Base-by-base conservation (phyloP, 2,329 filamentous ascomycete species). In the Aplosporella prunicola region DNA sequence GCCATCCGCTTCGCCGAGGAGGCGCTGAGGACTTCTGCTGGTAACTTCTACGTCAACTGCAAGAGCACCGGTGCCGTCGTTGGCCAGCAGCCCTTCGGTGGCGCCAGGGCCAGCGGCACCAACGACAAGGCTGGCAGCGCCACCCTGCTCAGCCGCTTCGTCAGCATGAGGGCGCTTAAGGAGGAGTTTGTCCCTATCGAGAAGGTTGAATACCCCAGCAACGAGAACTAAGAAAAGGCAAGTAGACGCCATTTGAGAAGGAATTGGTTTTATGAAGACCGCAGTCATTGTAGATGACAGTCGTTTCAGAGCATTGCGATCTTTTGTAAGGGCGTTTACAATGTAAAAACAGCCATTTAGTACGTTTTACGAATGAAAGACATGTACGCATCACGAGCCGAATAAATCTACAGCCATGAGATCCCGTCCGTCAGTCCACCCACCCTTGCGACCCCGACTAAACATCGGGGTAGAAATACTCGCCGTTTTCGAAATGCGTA, bases 1-100 rank as follows among this genome's bases (percentile, higher is more conserved):
- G 78, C 71, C 10, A 64, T 87, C 42, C 71, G 78, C 16, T 69
- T 69, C 39, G 83, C 82, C 0, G 82, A 87, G 58, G 74, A 86
- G 48, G 72, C 69, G 43, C 68, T 89, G 36, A 69, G 81, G 46
- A 77, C 87, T 55, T 67, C 79, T 0, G 82, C 83, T 1, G 83
- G 83, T 27, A 89, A 89, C 67, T 88, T 88, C 58, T 89, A 89
- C 64, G 71, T 89, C 62, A 89, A 88, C 66, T 82, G 79, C 67
- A 88, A 88, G 72, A 80, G 66, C 43, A 75, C 71, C 3, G 71
- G 66, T 34, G 60, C 63, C 5, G 63, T 67, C 16, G 66, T 69
- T 23, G 66, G 63, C 10, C 66, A 69, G 50, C 66, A 69, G 47
- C 64, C 66, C 3, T 69, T 69, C 44, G 71, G 71, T 41, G 71